phyloP scores from a whole-genome alignment of 2,329 filamentous ascomycete species.

The Biscogniauxia sp. region DNA sequence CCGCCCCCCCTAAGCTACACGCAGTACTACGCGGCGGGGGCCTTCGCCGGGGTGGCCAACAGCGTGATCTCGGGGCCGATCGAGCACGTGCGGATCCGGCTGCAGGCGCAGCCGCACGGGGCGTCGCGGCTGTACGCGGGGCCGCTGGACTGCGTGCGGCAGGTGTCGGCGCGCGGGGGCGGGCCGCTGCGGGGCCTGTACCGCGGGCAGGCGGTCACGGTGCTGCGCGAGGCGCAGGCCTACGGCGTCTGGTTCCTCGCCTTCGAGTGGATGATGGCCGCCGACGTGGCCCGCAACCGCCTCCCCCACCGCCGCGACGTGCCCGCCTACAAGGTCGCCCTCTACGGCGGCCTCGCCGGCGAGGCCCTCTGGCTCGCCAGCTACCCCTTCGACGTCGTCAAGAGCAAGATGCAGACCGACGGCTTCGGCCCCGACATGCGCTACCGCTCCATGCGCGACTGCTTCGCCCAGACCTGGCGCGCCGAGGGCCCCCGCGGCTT shows the following conservation, averaged over 20 bases:
- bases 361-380: slow-evolving; percentile 91
- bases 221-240: slow-evolving; percentile 86
- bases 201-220: slow-evolving; percentile 81
- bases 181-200: slow-evolving; percentile 69
- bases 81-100: slow-evolving; percentile 92
- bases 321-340: slow-evolving; percentile 78
- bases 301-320: slow-evolving; percentile 75
- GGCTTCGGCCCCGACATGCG: slow-evolving; percentile 71
- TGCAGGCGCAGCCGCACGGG: slow-evolving; percentile 95
- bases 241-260: slow-evolving; percentile 95
- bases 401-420: slow-evolving; percentile 99
- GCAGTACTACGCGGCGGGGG: slow-evolving; percentile 88
- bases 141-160: slow-evolving; percentile 85
- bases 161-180: slow-evolving; percentile 67
- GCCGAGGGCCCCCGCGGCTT: slow-evolving; percentile 79
- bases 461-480: slow-evolving; percentile 79
- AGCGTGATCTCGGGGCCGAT: slow-evolving; percentile 85
- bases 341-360: slow-evolving; percentile 90
- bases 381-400: slow-evolving; percentile 95
- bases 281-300: slow-evolving; percentile 74
- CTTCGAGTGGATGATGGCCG: slow-evolving; percentile 96
- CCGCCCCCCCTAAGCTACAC: slow-evolving; percentile 64
- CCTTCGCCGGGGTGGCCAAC: slow-evolving; percentile 91
- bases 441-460: slow-evolving; percentile 83
- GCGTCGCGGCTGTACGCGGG: slow-evolving; percentile 74